A percentile compares a stretch with the other conserved stretches of the same genome.
Conservation (phyloP, 306 rosid genomes). For the Vicia sativa region DNA sequence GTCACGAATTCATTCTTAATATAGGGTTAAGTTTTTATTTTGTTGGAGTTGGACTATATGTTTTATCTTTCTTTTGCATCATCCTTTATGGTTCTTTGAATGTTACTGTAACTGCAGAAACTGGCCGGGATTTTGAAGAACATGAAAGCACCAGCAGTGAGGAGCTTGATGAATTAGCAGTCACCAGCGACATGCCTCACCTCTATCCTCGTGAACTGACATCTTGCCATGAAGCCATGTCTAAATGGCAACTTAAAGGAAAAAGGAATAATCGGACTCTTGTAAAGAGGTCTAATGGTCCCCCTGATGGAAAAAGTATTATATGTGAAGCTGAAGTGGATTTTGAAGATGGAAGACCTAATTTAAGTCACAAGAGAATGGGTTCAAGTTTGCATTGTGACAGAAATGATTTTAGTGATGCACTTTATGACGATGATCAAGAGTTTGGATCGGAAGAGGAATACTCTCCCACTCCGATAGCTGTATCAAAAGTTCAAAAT, state of each 20-base stretch:
- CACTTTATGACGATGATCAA: slow-evolving; percentile 50
- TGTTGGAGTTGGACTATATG: slow-evolving; percentile 18
- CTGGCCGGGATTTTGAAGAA: slow-evolving; percentile 61
- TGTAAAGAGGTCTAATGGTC: slow-evolving; percentile 53
- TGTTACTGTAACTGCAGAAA: slow-evolving; percentile 53
- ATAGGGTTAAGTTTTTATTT: slow-evolving; percentile 25
- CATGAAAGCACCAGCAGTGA: slow-evolving; percentile 63
- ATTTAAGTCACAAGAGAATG: slow-evolving; percentile 40
- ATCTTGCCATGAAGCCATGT: slow-evolving; percentile 63
- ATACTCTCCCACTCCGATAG: slow-evolving; percentile 51
- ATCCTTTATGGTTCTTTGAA: slow-evolving; percentile 42
- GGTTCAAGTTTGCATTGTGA: slow-evolving; percentile 37
- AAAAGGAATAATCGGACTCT: slow-evolving; percentile 83
- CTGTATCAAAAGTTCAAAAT: slow-evolving; percentile 50
- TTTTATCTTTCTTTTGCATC: slow-evolving; percentile 23
- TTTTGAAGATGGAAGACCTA: slow-evolving; percentile 56
- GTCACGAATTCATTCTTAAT: slow-evolving; percentile 5
- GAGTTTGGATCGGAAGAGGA: slow-evolving; percentile 57
- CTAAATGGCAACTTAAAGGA: slow-evolving; percentile 92
- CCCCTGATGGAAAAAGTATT: slow-evolving; percentile 46
- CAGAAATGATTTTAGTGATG: slow-evolving; percentile 44
- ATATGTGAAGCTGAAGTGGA: slow-evolving; percentile 57
- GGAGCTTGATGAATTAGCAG: slow-evolving; percentile 63
- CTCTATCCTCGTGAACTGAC: slow-evolving; percentile 56
- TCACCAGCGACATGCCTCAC: slow-evolving; percentile 65